phyloP scores from a whole-genome alignment of 2,329 filamentous ascomycete species.

The Colletotrichum endophyticum region DNA sequence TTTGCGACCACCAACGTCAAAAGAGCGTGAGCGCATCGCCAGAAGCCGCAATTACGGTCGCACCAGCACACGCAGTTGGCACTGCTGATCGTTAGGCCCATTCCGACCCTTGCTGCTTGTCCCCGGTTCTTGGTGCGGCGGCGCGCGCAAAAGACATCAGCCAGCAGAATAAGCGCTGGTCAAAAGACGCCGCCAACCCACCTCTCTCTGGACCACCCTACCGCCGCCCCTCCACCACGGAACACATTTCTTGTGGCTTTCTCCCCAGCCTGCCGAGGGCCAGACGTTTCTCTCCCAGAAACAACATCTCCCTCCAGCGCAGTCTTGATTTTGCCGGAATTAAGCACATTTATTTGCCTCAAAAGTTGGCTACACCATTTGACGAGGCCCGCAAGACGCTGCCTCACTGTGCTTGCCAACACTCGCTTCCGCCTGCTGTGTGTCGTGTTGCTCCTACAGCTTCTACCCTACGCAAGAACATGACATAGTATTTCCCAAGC shows the following conservation, averaged over 20 bases:
- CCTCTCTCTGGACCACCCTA: neutral
- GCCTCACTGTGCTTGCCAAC: neutral
- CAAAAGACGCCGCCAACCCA: conserved; percentile 7
- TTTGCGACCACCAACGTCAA: neutral
- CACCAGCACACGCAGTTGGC: neutral
- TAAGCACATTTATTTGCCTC: neutral
- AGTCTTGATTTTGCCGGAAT: neutral
- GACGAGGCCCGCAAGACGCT: neutral
- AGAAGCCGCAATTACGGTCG: neutral
- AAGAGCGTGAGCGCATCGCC: neutral
- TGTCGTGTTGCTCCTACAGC: neutral
- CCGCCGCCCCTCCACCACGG: neutral
- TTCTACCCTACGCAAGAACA: neutral
- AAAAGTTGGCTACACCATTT: neutral
- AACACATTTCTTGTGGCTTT: neutral
- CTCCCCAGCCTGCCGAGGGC: neutral
- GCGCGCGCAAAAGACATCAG: neutral
- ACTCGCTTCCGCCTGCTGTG: neutral
- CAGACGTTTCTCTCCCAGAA: neutral
- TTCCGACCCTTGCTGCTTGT: neutral
- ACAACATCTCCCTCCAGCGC: neutral
- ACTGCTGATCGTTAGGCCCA: neutral
- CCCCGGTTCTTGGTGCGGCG: neutral
- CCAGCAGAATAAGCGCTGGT: conserved; percentile 14
- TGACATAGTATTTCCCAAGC: conserved; percentile 1